phyloP scores from a whole-genome alignment of 2,329 filamentous ascomycete genomes.

The Diaporthe australafricana region DNA sequence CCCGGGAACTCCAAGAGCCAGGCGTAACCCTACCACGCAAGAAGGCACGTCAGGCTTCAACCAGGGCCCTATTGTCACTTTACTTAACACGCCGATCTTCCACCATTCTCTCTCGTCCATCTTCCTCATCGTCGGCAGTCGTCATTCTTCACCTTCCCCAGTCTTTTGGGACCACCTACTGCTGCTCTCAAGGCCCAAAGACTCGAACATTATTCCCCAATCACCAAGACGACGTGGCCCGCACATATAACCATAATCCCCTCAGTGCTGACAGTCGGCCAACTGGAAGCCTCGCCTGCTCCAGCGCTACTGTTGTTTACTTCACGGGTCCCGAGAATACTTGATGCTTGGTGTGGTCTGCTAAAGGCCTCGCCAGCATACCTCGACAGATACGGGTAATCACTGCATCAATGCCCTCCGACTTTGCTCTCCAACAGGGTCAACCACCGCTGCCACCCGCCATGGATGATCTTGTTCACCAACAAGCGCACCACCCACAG shows the following conservation, averaged over 20 bases:
- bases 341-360: conserved; percentile 23
- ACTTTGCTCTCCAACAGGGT: conserved; percentile 31
- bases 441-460: conserved; percentile 27
- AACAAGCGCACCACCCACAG: conserved; percentile 35
- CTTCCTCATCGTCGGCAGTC: not conserved
- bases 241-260: conserved; percentile 23
- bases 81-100: conserved; percentile 27
- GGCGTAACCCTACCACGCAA: conserved; percentile 18
- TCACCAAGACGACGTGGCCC: not conserved
- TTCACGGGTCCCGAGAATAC: not conserved
- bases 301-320: not conserved
- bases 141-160: not conserved
- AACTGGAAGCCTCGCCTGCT: not conserved
- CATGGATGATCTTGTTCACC: conserved; percentile 31
- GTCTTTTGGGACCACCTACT: not conserved
- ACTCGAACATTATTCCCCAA: not conserved
- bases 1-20: conserved; percentile 21
- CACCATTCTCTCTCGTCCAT: not conserved
- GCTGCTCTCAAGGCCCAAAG: not conserved
- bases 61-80: conserved; percentile 23
- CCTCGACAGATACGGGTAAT: conserved; percentile 14
- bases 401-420: conserved; percentile 29
- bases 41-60: conserved; percentile 25
- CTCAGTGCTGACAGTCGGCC: conserved; percentile 3
- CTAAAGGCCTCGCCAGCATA: conserved; percentile 14